A percentile compares a stretch with the other conserved stretches of the same genome.
Evolutionary conservation across 345 rosid genomes (phyloP).

Genomic region (Hibiscus mutabilis): DNA sequence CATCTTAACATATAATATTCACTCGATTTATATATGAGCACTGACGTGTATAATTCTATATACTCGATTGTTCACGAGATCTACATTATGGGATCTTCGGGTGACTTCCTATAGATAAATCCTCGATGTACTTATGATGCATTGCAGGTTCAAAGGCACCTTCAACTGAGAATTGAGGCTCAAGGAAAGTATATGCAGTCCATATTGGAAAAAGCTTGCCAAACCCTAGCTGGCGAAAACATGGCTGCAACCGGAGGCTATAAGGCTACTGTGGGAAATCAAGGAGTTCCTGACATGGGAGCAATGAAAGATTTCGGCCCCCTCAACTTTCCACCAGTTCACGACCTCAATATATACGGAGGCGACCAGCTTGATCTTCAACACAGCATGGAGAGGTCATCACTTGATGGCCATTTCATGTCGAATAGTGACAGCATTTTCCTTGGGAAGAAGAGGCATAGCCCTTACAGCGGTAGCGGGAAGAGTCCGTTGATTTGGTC

Average conservation of each 20-base stretch:
- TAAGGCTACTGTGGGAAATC: slow-evolving; percentile 37
- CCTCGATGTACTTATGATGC: neutral
- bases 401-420: slow-evolving; percentile 38
- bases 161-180: slow-evolving; percentile 95
- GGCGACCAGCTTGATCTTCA: slow-evolving; percentile 48
- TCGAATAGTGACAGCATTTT: slow-evolving; percentile 32
- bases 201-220: slow-evolving; percentile 88
- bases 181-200: slow-evolving; percentile 98
- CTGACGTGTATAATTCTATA: neutral
- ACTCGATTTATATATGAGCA: neutral
- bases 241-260: slow-evolving; percentile 38
- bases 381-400: slow-evolving; percentile 55
- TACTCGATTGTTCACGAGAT: too few relatives aligned
- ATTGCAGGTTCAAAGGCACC: slow-evolving; percentile 85
- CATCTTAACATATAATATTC: neutral
- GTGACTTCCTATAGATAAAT: neutral
- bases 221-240: slow-evolving; percentile 77
- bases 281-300: slow-evolving; percentile 19
- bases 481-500: slow-evolving; percentile 78
- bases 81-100: too few relatives aligned
- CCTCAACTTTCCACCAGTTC: slow-evolving; percentile 72
- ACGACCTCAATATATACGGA: slow-evolving; percentile 88
- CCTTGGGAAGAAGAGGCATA: slow-evolving; percentile 67
- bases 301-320: slow-evolving; percentile 37
- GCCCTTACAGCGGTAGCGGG: slow-evolving; percentile 47